Evolutionary conservation across 2,329 filamentous ascomycete species (phyloP).

Genomic region (Zymoseptoria crescenta): DNA sequence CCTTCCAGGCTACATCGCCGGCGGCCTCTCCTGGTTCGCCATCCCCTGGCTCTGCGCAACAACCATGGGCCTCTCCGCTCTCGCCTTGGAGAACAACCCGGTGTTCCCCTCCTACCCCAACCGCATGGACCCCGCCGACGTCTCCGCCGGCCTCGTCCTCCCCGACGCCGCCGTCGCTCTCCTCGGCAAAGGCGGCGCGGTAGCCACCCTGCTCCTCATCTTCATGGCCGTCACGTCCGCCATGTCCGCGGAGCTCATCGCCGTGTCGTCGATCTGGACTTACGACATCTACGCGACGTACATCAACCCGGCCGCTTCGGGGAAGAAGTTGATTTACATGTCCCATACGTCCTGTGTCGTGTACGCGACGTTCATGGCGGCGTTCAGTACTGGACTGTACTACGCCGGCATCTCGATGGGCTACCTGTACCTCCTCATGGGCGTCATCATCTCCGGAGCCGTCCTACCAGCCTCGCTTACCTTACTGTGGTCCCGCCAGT

Average conservation of each 20-base stretch:
- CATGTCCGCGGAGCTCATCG: constrained; percentile 75
- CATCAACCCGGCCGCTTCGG: constrained; percentile 68
- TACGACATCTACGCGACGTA: constrained; percentile 87
- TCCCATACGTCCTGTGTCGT: constrained; percentile 65
- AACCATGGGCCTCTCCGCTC: constrained; percentile 74
- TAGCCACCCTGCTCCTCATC: constrained; percentile 68
- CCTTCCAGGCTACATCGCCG: constrained; percentile 79
- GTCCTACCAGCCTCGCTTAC: constrained; percentile 68
- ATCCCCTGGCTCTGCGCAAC: constrained; percentile 87
- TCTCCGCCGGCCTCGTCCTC: constrained; percentile 74
- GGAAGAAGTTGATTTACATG: constrained; percentile 70
- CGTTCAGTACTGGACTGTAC: constrained; percentile 64
- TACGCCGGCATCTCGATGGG: constrained; percentile 67
- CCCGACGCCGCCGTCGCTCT: constrained; percentile 79
- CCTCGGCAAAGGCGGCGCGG: constrained; percentile 72
- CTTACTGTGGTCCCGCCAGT: constrained; percentile 73
- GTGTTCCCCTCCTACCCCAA: constrained; percentile 65
- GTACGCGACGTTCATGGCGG: constrained; percentile 71
- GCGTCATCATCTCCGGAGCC: constrained; percentile 77
- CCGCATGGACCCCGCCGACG: constrained; percentile 64
- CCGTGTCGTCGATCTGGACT: constrained; percentile 79
- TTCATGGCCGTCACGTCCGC: constrained; percentile 89
- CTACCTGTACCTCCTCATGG: constrained; percentile 85
- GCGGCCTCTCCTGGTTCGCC: constrained; percentile 83
- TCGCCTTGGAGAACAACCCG: constrained; percentile 68